Conservation (phyloP, 2,329 filamentous ascomycete genomes). For the Cladophialophora immunda region DNA sequence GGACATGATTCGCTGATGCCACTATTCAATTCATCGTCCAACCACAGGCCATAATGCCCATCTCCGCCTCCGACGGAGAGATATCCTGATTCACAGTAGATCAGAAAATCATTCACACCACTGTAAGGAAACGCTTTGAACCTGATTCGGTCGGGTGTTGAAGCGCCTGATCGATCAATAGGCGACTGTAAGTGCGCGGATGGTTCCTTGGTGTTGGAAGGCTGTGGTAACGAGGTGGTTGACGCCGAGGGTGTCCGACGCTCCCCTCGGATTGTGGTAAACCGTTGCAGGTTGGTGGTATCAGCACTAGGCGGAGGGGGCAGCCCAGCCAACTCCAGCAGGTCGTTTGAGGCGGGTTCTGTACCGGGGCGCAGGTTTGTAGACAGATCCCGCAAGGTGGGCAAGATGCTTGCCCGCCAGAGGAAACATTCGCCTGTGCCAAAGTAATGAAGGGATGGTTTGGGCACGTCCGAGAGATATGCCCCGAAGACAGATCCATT, state of each 20-base stretch:
- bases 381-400: conserved; percentile 54
- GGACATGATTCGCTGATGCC: conserved; percentile 85
- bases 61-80: conserved; percentile 88
- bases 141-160: conserved; percentile 77
- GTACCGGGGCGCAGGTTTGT: conserved; percentile 10
- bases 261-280: conserved; percentile 64
- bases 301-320: conserved; percentile 76
- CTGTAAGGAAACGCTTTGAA: conserved; percentile 98
- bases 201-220: conserved; percentile 27
- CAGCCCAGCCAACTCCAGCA: conserved; percentile 63
- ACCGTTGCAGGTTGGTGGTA: conserved; percentile 68
- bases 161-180: conserved; percentile 52
- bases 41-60: conserved; percentile 91
- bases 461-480: conserved; percentile 89
- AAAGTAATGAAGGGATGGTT: conserved; percentile 83
- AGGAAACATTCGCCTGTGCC: conserved; percentile 97
- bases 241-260: conserved; percentile 47
- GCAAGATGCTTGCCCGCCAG: conserved; percentile 77
- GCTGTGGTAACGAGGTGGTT: conserved; percentile 41
- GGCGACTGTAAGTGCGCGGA: conserved; percentile 39
- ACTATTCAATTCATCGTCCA: conserved; percentile 83
- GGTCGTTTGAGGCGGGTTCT: conserved; percentile 44
- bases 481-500: conserved; percentile 76
- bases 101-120: conserved; percentile 95
- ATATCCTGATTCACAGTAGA: conserved; percentile 87